A percentile compares a stretch with the other conserved stretches of the same genome.
Conservation (phyloP, 2,329 filamentous ascomycete genomes). For the Xylariaceae sp. region DNA sequence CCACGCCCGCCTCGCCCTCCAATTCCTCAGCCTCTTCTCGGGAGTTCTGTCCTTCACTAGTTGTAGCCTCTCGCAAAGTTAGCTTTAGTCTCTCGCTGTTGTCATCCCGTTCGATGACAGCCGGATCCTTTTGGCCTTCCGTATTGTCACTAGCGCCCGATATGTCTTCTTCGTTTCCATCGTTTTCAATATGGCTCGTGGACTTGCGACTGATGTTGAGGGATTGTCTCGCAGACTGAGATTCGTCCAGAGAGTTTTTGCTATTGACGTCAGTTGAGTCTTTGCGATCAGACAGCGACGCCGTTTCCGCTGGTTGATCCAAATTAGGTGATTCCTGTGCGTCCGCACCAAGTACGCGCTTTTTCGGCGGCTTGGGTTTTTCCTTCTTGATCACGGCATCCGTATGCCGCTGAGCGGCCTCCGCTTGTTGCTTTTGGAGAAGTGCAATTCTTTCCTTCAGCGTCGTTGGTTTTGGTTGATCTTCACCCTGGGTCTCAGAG, state of each 20-base stretch:
- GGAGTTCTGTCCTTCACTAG: slow-evolving; percentile 34
- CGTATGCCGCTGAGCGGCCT: slow-evolving; percentile 77
- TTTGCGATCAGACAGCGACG: slow-evolving; percentile 39
- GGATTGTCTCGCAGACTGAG: slow-evolving; percentile 35
- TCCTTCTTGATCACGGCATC: slow-evolving; percentile 76
- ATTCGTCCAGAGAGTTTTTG: slow-evolving; percentile 49
- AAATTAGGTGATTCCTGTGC: slow-evolving; percentile 28
- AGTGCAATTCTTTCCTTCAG: slow-evolving; percentile 93
- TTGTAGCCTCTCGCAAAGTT: slow-evolving; percentile 35
- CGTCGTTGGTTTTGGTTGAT: slow-evolving; percentile 85
- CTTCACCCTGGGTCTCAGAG: slow-evolving; percentile 55
- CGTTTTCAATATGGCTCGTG: slow-evolving; percentile 43
- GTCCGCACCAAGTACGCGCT: slow-evolving; percentile 48
- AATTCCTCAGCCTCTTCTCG: slow-evolving; percentile 55
- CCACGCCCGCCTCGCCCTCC: slow-evolving; percentile 71
- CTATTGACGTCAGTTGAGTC: slow-evolving; percentile 43
- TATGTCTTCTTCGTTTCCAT: slow-evolving; percentile 61
- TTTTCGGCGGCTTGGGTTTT: slow-evolving; percentile 74
- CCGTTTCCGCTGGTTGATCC: slow-evolving; percentile 33
- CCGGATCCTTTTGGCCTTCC: slow-evolving; percentile 51
- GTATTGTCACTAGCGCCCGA: slow-evolving; percentile 60
- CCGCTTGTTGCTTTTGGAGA: slow-evolving; percentile 87
- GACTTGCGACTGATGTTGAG: slow-evolving; percentile 48
- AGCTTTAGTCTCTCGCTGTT: slow-evolving; percentile 54
- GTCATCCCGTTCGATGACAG: slow-evolving; percentile 63